phyloP scores from a whole-genome alignment of 225 moss, liverwort and hornwort genomes.

The Marchantia paleacea region DNA sequence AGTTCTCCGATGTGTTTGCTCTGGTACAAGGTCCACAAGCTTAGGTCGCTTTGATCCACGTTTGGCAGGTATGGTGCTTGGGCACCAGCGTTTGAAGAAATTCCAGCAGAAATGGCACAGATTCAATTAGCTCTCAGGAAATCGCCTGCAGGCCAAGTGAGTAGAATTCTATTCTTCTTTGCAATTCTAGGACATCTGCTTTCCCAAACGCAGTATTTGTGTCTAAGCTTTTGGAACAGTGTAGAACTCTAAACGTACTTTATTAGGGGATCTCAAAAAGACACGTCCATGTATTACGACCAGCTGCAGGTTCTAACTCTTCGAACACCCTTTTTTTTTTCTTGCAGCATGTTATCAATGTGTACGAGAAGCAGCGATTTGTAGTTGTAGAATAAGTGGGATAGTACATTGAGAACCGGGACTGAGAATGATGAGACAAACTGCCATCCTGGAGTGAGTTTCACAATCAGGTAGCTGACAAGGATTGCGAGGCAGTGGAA shows the following conservation, averaged over 20 bases:
- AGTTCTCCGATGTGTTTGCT: neutral
- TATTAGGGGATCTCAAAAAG: too few species aligned
- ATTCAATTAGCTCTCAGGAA: slow-evolving; percentile 27
- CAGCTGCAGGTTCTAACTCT: too few species aligned
- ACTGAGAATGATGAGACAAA: neutral
- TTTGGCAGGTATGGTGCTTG: slow-evolving; percentile 26
- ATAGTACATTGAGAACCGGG: neutral
- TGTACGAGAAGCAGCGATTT: slow-evolving; percentile 31
- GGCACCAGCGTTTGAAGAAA: slow-evolving; percentile 20
- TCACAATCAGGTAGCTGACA: neutral
- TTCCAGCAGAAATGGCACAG: slow-evolving; percentile 40
- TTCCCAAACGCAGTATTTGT: neutral
- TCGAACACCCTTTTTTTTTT: too few species aligned
- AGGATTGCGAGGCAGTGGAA: neutral
- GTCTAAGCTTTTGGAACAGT: too few species aligned
- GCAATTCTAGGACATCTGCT: neutral
- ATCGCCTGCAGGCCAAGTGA: slow-evolving; percentile 37
- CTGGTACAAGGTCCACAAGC: neutral
- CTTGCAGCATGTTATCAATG: slow-evolving; percentile 36
- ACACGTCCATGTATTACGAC: too few species aligned
- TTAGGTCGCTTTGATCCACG: neutral
- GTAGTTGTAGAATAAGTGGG: slow-evolving; percentile 11
- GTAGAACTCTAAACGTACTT: too few species aligned
- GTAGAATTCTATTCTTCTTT: neutral
- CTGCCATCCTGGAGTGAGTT: neutral